Evolutionary conservation across 148 eudicot genomes (phyloP).

Genomic region (Agrostemma githago): DNA sequence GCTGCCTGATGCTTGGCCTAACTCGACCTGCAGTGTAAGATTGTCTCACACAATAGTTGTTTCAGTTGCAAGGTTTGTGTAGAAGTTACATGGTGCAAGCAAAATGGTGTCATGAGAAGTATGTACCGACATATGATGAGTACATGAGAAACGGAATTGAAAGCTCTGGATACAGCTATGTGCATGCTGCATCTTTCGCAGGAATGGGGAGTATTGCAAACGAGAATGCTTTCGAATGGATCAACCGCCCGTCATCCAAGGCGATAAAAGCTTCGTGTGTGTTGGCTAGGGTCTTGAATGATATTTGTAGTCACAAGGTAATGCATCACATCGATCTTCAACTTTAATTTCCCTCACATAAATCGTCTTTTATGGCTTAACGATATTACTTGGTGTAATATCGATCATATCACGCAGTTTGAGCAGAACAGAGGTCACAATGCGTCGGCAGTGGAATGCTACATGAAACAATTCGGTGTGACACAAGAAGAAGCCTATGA

Average conservation of each 20-base stretch:
- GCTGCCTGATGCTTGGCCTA: too few species aligned
- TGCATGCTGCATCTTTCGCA: neutral
- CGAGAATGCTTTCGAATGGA: constrained; percentile 31
- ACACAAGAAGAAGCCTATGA: constrained; percentile 1
- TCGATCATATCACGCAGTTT: too few species aligned
- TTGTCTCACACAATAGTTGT: too few species aligned
- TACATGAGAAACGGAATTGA: constrained; percentile 15
- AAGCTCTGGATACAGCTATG: constrained; percentile 7
- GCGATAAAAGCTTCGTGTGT: constrained; percentile 10
- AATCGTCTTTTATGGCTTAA: neutral
- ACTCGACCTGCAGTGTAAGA: too few species aligned
- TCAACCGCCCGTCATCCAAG: constrained; percentile 5
- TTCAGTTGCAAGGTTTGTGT: neutral
- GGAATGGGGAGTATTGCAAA: constrained; percentile 24
- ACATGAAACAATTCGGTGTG: constrained; percentile 16
- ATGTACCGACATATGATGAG: constrained; percentile 34
- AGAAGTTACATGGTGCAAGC: constrained; percentile 25
- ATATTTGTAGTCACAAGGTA: constrained; percentile 27
- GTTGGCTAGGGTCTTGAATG: constrained; percentile 16
- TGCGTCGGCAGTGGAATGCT: constrained; percentile 14
- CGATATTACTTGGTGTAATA: too few species aligned
- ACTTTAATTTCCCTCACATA: too few species aligned
- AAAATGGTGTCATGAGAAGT: constrained; percentile 25
- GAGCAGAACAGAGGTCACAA: constrained; percentile 21
- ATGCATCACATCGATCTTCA: neutral